phyloP scores from a whole-genome alignment of 371 early-diverging fungal genomes.

The Syncephalastrum contaminatum region DNA sequence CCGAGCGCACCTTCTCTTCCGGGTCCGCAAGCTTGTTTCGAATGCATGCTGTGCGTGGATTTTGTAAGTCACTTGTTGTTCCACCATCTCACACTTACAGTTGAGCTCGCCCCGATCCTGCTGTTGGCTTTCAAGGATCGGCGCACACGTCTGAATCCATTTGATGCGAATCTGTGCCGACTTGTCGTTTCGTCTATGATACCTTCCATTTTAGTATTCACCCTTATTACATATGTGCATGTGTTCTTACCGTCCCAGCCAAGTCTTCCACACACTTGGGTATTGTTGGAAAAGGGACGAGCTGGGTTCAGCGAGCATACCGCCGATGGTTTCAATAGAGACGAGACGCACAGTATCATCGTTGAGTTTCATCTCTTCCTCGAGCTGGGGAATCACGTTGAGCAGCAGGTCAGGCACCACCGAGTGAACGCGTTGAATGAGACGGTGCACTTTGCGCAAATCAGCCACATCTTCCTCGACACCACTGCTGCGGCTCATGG shows the following conservation, averaged over 20 bases:
- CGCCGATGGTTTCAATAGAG: constrained; percentile 79
- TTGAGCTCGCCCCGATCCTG: constrained; percentile 67
- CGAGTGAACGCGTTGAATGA: constrained; percentile 78
- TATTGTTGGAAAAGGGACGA: constrained; percentile 71
- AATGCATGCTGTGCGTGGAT: too few species aligned
- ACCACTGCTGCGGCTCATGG: constrained; percentile 49
- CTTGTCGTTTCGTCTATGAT: constrained; percentile 79
- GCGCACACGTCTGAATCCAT: constrained; percentile 73
- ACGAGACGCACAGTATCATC: constrained; percentile 73
- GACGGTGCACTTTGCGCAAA: constrained; percentile 68
- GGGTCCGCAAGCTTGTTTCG: constrained; percentile 78
- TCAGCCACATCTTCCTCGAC: constrained; percentile 58
- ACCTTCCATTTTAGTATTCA: background rate
- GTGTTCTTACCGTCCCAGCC: constrained; percentile 69
- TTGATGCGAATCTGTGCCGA: constrained; percentile 60
- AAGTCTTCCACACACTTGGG: constrained; percentile 84
- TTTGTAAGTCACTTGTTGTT: too few species aligned
- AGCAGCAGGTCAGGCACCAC: constrained; percentile 76
- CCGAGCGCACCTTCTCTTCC: constrained; percentile 90
- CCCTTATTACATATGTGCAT: background rate
- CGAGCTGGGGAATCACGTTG: constrained; percentile 92
- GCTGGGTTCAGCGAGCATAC: constrained; percentile 79
- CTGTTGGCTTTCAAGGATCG: constrained; percentile 68
- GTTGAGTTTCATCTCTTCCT: constrained; percentile 88
- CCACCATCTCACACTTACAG: constrained; percentile 30